These are phyloP conservation scores for Pseudogymnoascus sp. DNA, from an alignment of 2,329 filamentous ascomycete genomes.

Conservation along the genomic window DNA sequence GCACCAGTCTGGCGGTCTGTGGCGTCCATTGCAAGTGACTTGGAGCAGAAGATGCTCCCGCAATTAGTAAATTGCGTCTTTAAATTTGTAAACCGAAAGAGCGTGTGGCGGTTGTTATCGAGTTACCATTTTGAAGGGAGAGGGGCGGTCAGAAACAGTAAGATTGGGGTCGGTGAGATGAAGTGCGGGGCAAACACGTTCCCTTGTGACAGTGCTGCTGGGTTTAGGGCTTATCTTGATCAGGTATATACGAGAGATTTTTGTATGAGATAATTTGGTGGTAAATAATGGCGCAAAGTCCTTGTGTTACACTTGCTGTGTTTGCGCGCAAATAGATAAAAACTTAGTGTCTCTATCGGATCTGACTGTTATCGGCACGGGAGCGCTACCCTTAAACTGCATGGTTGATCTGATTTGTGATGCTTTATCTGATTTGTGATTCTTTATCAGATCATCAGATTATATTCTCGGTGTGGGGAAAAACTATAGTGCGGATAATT, in stretches of 20 bases:
- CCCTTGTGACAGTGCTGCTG: not conserved
- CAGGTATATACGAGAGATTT: slow-evolving; percentile 2
- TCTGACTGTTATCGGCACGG: not conserved
- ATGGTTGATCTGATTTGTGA: not conserved
- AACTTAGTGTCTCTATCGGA: slow-evolving; percentile 1
- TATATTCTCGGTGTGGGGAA: not conserved
- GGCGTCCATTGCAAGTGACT: slow-evolving; percentile 7
- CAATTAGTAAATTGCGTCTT: not conserved
- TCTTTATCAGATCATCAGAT: slow-evolving; percentile 9
- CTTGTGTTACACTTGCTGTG: not conserved
- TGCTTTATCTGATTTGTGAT: not conserved
- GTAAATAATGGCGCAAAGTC: slow-evolving; percentile 4
- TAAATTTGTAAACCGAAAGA: not conserved
- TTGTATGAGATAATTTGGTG: slow-evolving; percentile 11
- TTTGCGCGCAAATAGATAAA: not conserved
- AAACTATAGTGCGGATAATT: slow-evolving; percentile 10
- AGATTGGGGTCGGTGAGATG: not conserved
- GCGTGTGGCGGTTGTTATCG: slow-evolving; percentile 22
- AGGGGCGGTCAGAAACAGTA: slow-evolving; percentile 22
- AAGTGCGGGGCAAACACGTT: not conserved
- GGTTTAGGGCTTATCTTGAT: slow-evolving; percentile 7
- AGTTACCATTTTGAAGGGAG: slow-evolving; percentile 22
- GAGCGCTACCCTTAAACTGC: not conserved
- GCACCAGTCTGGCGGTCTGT: not conserved
- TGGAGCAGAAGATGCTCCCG: slow-evolving; percentile 1